Percentiles rank a stretch among this genome's conserved stretches.
Evolutionary conservation across 345 rosid species (phyloP).

Genomic region (Durio zibethinus): DNA sequence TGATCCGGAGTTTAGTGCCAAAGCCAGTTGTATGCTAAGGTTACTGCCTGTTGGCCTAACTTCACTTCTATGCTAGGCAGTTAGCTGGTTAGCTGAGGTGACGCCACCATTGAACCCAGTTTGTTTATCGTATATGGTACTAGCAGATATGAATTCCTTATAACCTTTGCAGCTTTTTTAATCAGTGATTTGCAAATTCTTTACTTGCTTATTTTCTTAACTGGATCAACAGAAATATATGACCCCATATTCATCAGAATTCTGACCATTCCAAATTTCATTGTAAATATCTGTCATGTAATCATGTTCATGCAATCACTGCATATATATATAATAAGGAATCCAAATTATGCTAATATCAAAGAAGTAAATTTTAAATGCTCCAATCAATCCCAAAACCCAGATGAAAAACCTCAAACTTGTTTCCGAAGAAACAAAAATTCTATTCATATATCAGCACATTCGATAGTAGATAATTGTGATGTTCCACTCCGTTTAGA

Average conservation of each 20-base stretch:
- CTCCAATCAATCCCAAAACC: not conserved
- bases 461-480: not conserved
- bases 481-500: constrained; percentile 15
- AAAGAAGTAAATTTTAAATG: too few relatives aligned
- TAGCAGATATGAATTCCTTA: not conserved
- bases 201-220: too few relatives aligned
- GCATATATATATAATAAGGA: too few relatives aligned
- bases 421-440: not conserved
- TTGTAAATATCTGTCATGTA: too few relatives aligned
- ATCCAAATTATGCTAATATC: too few relatives aligned
- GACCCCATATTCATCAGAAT: too few relatives aligned
- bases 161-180: not conserved
- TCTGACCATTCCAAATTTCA: too few relatives aligned
- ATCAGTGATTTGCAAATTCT: not conserved
- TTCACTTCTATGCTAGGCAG: not conserved
- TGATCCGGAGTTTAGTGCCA: not conserved
- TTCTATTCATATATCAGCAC: not conserved
- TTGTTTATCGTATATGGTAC: not conserved
- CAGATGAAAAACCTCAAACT: not conserved
- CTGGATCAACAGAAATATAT: too few relatives aligned
- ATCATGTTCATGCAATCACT: too few relatives aligned
- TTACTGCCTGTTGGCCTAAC: not conserved
- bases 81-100: not conserved
- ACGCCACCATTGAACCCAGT: not conserved
- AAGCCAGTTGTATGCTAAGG: not conserved